phyloP scores from a whole-genome alignment of 2,329 filamentous ascomycete species.

The Epichloe gansuensis region DNA sequence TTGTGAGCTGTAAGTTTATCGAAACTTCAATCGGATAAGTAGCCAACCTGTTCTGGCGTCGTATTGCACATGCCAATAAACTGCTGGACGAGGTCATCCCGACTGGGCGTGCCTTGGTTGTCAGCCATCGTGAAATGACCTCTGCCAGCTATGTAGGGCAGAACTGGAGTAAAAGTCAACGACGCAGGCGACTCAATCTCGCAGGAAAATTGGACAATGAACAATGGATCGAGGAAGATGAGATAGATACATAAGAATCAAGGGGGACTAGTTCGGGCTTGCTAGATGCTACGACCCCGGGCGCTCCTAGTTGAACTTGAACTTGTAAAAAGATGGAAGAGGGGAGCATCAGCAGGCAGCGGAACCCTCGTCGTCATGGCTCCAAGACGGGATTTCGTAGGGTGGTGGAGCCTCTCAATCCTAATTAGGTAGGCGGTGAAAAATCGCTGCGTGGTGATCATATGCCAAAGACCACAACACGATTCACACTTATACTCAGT shows the following conservation, averaged over 20 bases:
- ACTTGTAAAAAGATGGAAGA: background rate
- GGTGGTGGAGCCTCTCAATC: too few species aligned
- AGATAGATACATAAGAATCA: too few species aligned
- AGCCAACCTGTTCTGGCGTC: constrained; percentile 5
- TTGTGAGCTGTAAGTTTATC: background rate
- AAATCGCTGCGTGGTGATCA: too few species aligned
- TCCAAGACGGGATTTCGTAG: background rate
- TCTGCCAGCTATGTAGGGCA: background rate
- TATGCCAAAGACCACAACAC: too few species aligned
- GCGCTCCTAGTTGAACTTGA: background rate
- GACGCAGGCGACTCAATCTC: background rate
- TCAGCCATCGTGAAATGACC: constrained; percentile 1
- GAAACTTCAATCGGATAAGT: background rate
- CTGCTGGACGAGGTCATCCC: constrained; percentile 5
- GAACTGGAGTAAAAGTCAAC: background rate
- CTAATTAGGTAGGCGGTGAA: too few species aligned
- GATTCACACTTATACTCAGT: too few species aligned
- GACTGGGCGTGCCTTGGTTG: constrained; percentile 1
- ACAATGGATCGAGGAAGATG: too few species aligned
- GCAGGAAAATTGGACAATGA: too few species aligned
- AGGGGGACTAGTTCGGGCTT: too few species aligned
- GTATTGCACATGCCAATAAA: constrained; percentile 5
- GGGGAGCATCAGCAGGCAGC: background rate
- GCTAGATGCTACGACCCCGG: background rate
- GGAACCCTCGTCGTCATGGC: background rate